Base-by-base conservation (phyloP, 192 early-diverging fungal genomes). In the Pilaira anomala region DNA sequence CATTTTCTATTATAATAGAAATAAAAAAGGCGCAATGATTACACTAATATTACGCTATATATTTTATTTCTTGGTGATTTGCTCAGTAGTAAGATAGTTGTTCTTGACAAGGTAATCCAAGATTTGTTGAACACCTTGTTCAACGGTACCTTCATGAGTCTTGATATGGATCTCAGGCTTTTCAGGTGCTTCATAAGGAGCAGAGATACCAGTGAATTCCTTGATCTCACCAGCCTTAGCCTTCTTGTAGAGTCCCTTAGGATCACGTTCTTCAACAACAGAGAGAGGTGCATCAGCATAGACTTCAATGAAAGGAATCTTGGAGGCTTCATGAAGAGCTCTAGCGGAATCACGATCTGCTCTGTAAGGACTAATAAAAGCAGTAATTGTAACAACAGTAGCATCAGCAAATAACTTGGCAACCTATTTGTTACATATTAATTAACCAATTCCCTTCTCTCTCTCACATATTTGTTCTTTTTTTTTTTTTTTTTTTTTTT, bases 161-260 rank as follows among this genome's bases (percentile, higher is more conserved):
- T 81, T 79, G 67, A 97, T 82, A 68, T 94, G 92, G 26, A 97
- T 77, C 75, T 97, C 95, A 7, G 95, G 87, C 11, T 72, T 76
- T 53, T 78, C 68, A 4, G 95, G 95, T 8, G 85, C 88, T 77
- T 97, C 95, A 65, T 97, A 95, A 14, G 93, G 92, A 22, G 91
- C 88, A 66, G 89, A 88, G 76, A 95, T 91, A 26, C 93, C 95
- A n/a, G 95, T 95, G 71, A 95, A 97, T 70, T 93, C 91, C 72
- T 94, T 95, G 74, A 97, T 95, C 76, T 93, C 88, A 14, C 94
- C 94, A 48, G 88, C 86, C 62, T 90, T 88, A 12, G 94, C 94
- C 79, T 94, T 97, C 80, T 95, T 94, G 83, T 97, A 97, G 28
- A 97, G 78, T 3, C 94, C 94, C 82, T 97, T 97, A 29, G 94